Evolutionary conservation across 2,329 filamentous ascomycete genomes (phyloP), one percentile per base, ranked within the genome.

Genomic region (Nakataea oryzae): DNA sequence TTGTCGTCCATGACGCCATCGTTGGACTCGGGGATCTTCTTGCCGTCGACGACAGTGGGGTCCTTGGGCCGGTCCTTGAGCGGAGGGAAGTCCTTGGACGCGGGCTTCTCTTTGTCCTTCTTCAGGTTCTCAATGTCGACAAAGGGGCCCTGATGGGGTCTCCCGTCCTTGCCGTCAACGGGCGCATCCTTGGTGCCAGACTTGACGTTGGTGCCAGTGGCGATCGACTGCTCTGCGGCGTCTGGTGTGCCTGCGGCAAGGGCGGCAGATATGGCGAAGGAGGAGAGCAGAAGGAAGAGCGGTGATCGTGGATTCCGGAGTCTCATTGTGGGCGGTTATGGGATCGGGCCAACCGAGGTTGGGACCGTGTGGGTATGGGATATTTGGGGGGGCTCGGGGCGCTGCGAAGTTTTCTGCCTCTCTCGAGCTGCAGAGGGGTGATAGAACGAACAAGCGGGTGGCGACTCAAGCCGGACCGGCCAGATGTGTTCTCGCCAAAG

Each of bases 1-100:
- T 88, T 90, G 73, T 97, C 93, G 70, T 96, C 90, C 93, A 97
- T 97, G 63, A 97, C 91, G 54, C 93, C 91, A 71, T 96, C 86
- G 67, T 87, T 86, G 64, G 77, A 78, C 66, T 85, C 78, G 30
- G 85, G 84, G 27, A 87, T 85, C 73, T 81, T 83, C 70, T 81
- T 81, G 67, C 84, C 85, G 61, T 86, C 81, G 57, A 85, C 73
- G 12, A 83, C 72, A 29, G 79, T 82, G 58, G 78, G 77, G 63
- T 85, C 81, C 47, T 72, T 69, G 1, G 80, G 78, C n/a, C 79
- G 76, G 63, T 81, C 79, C 67, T 81, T 80, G 28, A 82, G 71
- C 8, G 74, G 67, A 1, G 81, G 76, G 21, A 79, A 69, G 29
- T 76, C 72, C 61, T 74, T 71, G 14, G 58, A 59, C 8, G 58